A percentile compares a stretch with the other conserved stretches of the same genome.
These are phyloP conservation scores for Pythium sukuiense DNA, from an alignment of 352 stramenopile species.

Conservation along the genomic window DNA sequence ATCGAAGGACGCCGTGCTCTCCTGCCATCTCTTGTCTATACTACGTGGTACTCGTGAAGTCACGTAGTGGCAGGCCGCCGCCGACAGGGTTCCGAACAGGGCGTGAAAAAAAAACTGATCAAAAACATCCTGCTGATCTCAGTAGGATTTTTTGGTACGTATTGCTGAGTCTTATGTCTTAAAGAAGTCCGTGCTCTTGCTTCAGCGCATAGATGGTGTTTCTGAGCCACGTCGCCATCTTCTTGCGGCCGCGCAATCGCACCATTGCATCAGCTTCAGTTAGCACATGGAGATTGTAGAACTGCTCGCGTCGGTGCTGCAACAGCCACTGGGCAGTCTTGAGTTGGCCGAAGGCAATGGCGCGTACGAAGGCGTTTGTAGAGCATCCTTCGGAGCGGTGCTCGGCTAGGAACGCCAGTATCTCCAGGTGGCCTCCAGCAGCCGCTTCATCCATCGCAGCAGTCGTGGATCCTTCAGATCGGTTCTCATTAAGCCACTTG, in stretches of 20 bases:
- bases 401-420: conserved; percentile 16
- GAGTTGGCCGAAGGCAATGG: conserved; percentile 3
- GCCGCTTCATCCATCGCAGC: conserved; percentile 24
- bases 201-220: no score
- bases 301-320: conserved; percentile 2
- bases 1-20: no score
- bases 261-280: no score
- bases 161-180: no score
- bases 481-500: conserved; percentile 24
- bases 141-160: no score
- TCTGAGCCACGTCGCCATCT: conserved; percentile 5
- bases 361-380: conserved; percentile 5
- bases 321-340: conserved; percentile 15
- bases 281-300: not conserved
- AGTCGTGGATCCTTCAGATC: conserved; percentile 23
- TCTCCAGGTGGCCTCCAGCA: conserved; percentile 16
- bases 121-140: no score
- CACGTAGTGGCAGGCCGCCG: no score
- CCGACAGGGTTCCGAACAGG: no score
- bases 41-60: no score
- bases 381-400: conserved; percentile 24
- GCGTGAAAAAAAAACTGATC: no score
- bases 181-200: no score
- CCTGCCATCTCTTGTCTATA: no score
- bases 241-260: not conserved